Base-by-base conservation (phyloP, 1,284 basidiomycete genomes). In the Trametes hirsuta region DNA sequence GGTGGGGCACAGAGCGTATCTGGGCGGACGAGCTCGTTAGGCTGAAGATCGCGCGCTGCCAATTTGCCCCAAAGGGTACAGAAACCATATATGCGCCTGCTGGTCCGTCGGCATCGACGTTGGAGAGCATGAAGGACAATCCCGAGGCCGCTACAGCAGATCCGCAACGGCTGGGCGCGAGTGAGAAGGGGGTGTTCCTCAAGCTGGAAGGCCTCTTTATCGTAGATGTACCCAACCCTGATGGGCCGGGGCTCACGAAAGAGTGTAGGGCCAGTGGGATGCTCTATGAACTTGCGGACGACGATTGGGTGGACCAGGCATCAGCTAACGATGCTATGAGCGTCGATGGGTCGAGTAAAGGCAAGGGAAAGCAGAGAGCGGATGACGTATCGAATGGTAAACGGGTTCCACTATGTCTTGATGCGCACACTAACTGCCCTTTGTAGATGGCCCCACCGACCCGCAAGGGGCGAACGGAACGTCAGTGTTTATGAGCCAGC, bases 1-100 rank as follows among this genome's bases (percentile, higher is more conserved):
- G 91, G 91, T 92, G 90, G 87, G 94, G 93, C 9, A 84, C 88
- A 0, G 94, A 95, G 71, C 83, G 91, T n/a, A 89, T 95, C 55
- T 95, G 93, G 93, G 77, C 82, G 8, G 90, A 91, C 60, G 93
- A 95, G 64, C 82, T 95, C 55, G 85, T 95, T 24, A 84, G 93
- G n/a, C 76, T 95, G 49, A 90, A 91, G 67, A 73, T 88, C 36
- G 81, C 85, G 1, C 81, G 91, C 35, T 75, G 78, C 37, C 83
- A 85, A 62, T 78, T 93, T 59, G 86, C 86, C 11, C 87, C 88
- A 6, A 68, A 79, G 42, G 90, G 88, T 25, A 79, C 81, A 1
- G 77, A 81, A 30, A 72, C 81, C 58, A 84, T 92, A 49, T 74
- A 79, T 8, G 74, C 85, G 1, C 84, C 89, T 0, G 80, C 88